Conservation (phyloP, 345 rosid genomes). For the Citrus medica region DNA sequence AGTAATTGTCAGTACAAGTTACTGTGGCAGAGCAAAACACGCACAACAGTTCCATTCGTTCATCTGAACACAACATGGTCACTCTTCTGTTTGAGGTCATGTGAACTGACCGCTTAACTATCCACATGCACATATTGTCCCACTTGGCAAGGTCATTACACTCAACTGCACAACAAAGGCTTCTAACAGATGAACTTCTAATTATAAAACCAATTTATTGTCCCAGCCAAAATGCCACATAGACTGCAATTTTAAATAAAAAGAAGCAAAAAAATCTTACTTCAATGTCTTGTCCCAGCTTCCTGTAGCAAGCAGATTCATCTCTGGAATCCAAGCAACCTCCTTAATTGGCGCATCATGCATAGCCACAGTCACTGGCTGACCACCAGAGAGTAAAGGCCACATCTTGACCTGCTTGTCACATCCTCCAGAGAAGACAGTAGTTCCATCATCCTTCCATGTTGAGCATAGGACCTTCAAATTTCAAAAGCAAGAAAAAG, state of each 20-base stretch:
- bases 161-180: not conserved
- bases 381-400: conserved; percentile 85
- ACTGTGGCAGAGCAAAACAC: not conserved
- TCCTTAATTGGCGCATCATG: conserved; percentile 86
- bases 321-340: conserved; percentile 91
- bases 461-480: conserved; percentile 83
- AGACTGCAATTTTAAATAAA: not conserved
- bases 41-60: not conserved
- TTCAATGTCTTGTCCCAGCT: conserved; percentile 96
- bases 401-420: conserved; percentile 99
- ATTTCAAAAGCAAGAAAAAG: conserved; percentile 1
- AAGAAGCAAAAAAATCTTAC: conserved; percentile 30
- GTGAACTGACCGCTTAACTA: not conserved
- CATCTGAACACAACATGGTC: not conserved
- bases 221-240: not conserved
- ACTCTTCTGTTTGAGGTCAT: not conserved
- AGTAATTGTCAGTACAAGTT: not conserved
- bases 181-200: not conserved
- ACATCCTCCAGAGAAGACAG: conserved; percentile 92
- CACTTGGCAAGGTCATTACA: not conserved
- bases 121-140: not conserved
- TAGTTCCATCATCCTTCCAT: conserved; percentile 98
- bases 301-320: conserved; percentile 80
- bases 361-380: conserved; percentile 84
- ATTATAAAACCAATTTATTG: not conserved